Percentiles rank a stretch among this genome's conserved stretches.
phyloP scores from a whole-genome alignment of 345 rosid genomes.

The Gossypium raimondii region DNA sequence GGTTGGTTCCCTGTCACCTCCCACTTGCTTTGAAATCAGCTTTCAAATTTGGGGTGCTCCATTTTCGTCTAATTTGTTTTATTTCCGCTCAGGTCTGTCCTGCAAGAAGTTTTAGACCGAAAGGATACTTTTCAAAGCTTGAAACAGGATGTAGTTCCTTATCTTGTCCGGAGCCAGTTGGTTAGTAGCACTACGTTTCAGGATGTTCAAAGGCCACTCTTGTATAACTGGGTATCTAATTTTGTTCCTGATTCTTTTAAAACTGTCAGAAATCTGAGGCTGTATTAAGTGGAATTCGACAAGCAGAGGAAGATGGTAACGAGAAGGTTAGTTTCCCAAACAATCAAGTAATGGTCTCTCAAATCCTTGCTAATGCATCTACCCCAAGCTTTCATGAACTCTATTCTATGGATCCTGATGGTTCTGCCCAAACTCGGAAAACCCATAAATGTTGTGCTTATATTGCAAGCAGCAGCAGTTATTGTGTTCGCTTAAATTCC shows the following conservation, averaged over 20 bases:
- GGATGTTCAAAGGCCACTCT: background rate
- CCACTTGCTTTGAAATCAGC: background rate
- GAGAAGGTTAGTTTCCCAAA: constrained; percentile 47
- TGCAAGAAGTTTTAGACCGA: constrained; percentile 65
- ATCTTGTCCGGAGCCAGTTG: constrained; percentile 90
- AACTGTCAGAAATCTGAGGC: constrained; percentile 59
- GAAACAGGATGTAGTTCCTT: constrained; percentile 81
- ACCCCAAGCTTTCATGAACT: constrained; percentile 66
- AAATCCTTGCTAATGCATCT: constrained; percentile 68
- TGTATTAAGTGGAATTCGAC: constrained; percentile 36
- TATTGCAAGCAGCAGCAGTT: constrained; percentile 67
- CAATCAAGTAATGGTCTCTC: constrained; percentile 61
- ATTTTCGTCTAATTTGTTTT: background rate
- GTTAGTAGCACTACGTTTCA: constrained; percentile 41
- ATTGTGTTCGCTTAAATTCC: constrained; percentile 74
- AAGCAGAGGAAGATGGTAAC: constrained; percentile 68
- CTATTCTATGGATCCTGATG: constrained; percentile 36
- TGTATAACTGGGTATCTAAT: constrained; percentile 7
- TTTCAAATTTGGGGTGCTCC: background rate
- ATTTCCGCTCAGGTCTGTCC: constrained; percentile 51
- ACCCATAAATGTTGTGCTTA: constrained; percentile 90
- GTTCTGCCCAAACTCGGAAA: constrained; percentile 40
- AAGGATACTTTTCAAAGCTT: constrained; percentile 75
- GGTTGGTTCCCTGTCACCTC: constrained; percentile 39
- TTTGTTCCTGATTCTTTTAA: constrained; percentile 15